Base-by-base conservation (phyloP, 2,329 filamentous ascomycete species). In the Scedosporium dehoogii region DNA sequence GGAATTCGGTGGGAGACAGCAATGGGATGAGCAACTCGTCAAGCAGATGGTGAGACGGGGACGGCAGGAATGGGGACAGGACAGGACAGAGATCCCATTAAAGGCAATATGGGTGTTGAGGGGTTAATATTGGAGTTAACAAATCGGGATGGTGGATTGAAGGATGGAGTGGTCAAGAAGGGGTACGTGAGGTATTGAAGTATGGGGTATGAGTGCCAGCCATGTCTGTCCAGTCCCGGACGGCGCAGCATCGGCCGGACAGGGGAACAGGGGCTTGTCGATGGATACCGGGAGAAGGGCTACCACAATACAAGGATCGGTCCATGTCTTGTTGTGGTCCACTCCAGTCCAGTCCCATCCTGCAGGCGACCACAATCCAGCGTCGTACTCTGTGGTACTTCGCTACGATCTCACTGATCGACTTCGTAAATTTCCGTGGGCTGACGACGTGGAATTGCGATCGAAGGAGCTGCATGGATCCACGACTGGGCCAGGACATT, bases 21-120 rank as follows among this genome's bases (percentile, higher is more conserved):
- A 18, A 18, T 33, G 44, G 27, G 27, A 25, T 23, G 23, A 27
- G 51, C 12, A 18, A 23, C 23, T 33, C 7, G 42, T 25, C 18
- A 44, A 44, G 58, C 59, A 33, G 16, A 56, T 25, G 46, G 33
- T 7, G 27, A 55, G 59, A 56, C 48, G 12, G 33, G 42, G 16
- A 42, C 46, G 29, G 59, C 46, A 55, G 48, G 25, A 48, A 42
- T 42, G 23, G 33, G 59, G 21, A 10, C 4, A 25, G 59, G n/a
- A 25, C 38, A 9, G 57, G 12, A 16, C 59, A 53, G 44, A 23
- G 44, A 14, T 27, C 18, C 27, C 46, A 27, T 56, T 44, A n/a
- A 41, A 27, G 21, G 59, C 29, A 61, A 61, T 61, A 61, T 61
- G 59, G 59, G 59, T 44, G 59, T 56, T 61, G 59, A 61, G 59